A percentile compares a stretch with the other conserved stretches of the same genome.
phyloP scores from a whole-genome alignment of 352 stramenopile species.

The Pythium dissimile region DNA sequence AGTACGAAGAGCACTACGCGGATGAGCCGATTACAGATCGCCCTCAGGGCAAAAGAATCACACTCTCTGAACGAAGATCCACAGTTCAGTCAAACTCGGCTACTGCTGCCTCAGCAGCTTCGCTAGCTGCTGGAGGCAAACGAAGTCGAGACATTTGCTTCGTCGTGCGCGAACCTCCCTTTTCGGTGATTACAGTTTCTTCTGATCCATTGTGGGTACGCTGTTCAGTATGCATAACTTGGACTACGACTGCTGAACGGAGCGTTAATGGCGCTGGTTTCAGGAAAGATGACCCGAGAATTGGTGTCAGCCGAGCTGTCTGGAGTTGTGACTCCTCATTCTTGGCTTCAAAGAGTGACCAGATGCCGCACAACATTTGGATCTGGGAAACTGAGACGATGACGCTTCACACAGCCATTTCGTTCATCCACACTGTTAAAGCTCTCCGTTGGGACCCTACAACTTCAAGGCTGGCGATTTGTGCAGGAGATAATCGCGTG shows the following conservation, averaged over 20 bases:
- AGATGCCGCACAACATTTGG: slow-evolving; percentile 85
- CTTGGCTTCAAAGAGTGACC: slow-evolving; percentile 73
- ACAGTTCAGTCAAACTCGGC: slow-evolving; percentile 54
- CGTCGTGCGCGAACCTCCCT: slow-evolving; percentile 58
- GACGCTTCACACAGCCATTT: slow-evolving; percentile 61
- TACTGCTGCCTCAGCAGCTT: slow-evolving; percentile 53
- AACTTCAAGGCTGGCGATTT: slow-evolving; percentile 48
- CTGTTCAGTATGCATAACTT: too few relatives aligned
- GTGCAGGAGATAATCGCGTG: slow-evolving; percentile 55
- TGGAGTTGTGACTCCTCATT: slow-evolving; percentile 73
- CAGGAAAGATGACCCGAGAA: slow-evolving; percentile 68
- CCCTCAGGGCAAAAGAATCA: slow-evolving; percentile 56
- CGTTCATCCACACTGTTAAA: slow-evolving; percentile 56
- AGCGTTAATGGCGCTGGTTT: not conserved
- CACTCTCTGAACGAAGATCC: slow-evolving; percentile 31
- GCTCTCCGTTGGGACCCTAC: slow-evolving; percentile 62
- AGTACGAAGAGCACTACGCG: slow-evolving; percentile 68
- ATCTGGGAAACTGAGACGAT: slow-evolving; percentile 78
- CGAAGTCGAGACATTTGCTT: slow-evolving; percentile 61
- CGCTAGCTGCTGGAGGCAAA: slow-evolving; percentile 47
- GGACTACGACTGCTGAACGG: too few relatives aligned
- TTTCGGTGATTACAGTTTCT: slow-evolving; percentile 61
- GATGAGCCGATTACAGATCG: slow-evolving; percentile 47
- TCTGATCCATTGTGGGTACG: slow-evolving; percentile 64
- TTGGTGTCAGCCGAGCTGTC: slow-evolving; percentile 58